phyloP scores from a whole-genome alignment of 1,284 basidiomycete species.

The Bondarzewia mesenterica region DNA sequence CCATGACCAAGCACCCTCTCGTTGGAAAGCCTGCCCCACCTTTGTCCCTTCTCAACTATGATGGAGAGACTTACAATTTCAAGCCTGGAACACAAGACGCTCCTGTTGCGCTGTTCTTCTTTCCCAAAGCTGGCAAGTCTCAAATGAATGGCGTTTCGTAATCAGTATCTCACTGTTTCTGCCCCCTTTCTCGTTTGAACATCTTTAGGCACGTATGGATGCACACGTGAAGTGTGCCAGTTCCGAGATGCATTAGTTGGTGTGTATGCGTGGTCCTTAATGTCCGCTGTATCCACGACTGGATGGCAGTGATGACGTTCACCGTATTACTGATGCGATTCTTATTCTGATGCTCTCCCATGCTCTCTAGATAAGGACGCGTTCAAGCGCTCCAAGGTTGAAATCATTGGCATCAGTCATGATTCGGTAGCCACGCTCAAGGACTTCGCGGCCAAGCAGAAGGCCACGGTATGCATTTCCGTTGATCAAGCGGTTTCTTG shows the following conservation, averaged over 20 bases:
- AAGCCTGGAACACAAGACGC: slow-evolving; percentile 35
- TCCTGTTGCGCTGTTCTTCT: slow-evolving; percentile 69
- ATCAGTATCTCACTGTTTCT: not conserved
- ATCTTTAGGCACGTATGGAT: slow-evolving; percentile 55
- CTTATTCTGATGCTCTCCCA: not conserved
- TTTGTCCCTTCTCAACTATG: slow-evolving; percentile 39
- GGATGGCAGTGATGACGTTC: no score
- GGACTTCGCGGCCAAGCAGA: slow-evolving; percentile 63
- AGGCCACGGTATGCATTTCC: slow-evolving; percentile 43
- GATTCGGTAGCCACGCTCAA: slow-evolving; percentile 68
- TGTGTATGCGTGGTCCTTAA: no score
- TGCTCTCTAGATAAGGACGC: slow-evolving; percentile 49
- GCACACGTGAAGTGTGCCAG: slow-evolving; percentile 71
- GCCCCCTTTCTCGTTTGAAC: not conserved
- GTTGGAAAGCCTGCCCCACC: slow-evolving; percentile 42
- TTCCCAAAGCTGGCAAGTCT: slow-evolving; percentile 49
- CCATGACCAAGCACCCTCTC: slow-evolving; percentile 33
- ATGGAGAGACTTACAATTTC: slow-evolving; percentile 41
- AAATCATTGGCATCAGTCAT: slow-evolving; percentile 63
- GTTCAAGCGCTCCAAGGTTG: slow-evolving; percentile 58
- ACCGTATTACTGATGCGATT: not conserved
- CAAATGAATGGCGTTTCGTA: not conserved
- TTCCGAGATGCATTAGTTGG: slow-evolving; percentile 71
- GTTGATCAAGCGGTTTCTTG: not conserved
- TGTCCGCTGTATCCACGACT: no score